Evolutionary conservation across 208 protist species (phyloP), one percentile per base, ranked within the genome.

Genomic region (Acanthamoeba healyi): DNA sequence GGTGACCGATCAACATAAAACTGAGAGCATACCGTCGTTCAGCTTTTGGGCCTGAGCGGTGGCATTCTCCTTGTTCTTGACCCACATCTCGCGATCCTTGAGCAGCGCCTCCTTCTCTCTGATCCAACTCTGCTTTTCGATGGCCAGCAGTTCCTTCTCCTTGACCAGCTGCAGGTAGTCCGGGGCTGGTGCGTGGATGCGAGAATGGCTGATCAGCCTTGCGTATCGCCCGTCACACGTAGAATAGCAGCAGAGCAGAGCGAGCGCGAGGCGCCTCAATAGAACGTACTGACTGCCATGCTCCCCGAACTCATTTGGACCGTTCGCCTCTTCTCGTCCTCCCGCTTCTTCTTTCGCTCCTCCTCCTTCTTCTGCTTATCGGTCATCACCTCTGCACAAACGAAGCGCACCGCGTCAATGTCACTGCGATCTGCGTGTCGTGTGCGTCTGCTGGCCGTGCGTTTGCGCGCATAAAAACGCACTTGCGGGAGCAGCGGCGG

Each of bases 1-100:
- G 32, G 29, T 44, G 38, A 79, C 3, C 17, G 40, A n/a, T n/a
- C n/a, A n/a, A n/a, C n/a, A n/a, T n/a, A n/a, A n/a, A n/a, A n/a
- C n/a, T n/a, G n/a, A n/a, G n/a, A n/a, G n/a, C n/a, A n/a, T 38
- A 79, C 70, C 70, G 29, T 40, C 70, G 12, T 79, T 32, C 19
- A 79, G 70, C 22, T 26, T 38, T 9, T 79, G 58, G 4, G 58
- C 58, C 22, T 67, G 58, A 6, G 58, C 58, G 5, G 58, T 22
- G 32, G 70, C 70, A 19, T 15, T 44, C 29, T 79, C 70, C 70
- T 79, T 79, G 70, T 10, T 79, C 70, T 79, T 79, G 70, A 79
- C 40, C 70, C 70, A 79, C 17, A 24, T 29, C 22, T 79, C 70
- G 3, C 70, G 70, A 7, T 79, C 70, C 22, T n/a, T 40, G 38